These are phyloP conservation scores for Elsinoe fawcettii DNA, from an alignment of 2,329 filamentous ascomycete genomes.

Conservation along the genomic window DNA sequence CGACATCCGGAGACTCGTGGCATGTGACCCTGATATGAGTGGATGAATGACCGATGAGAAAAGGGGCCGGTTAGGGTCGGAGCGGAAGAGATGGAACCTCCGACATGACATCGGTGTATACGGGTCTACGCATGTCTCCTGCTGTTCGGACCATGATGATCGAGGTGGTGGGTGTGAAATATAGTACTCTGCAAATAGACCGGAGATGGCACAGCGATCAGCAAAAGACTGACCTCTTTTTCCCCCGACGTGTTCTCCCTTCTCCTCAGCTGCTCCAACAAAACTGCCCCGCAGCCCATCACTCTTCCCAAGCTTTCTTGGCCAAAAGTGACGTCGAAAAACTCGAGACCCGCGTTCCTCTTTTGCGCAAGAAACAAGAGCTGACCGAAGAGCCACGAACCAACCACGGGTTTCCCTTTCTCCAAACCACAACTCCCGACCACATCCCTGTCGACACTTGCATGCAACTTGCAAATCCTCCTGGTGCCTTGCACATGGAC, in stretches of 20 bases:
- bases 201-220: background rate
- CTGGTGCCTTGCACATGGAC: conserved; percentile 14
- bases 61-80: background rate
- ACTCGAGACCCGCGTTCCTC: background rate
- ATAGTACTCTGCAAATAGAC: background rate
- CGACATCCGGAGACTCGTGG: background rate
- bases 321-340: conserved; percentile 5
- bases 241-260: background rate
- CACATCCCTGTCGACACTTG: conserved; percentile 6
- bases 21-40: background rate
- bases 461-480: conserved; percentile 10
- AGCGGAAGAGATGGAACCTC: background rate
- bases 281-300: background rate
- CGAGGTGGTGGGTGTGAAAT: background rate
- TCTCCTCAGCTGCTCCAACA: background rate
- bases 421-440: background rate
- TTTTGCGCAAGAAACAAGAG: background rate
- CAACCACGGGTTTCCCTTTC: background rate
- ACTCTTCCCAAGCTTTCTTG: background rate
- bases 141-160: background rate
- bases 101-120: background rate
- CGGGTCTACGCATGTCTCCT: background rate
- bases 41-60: background rate
- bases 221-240: background rate
- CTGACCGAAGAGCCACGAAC: background rate